Evolutionary conservation across 1,139 yeast species (phyloP), one percentile per base, ranked within the genome.

Genomic region (Taiozyma onychis): DNA sequence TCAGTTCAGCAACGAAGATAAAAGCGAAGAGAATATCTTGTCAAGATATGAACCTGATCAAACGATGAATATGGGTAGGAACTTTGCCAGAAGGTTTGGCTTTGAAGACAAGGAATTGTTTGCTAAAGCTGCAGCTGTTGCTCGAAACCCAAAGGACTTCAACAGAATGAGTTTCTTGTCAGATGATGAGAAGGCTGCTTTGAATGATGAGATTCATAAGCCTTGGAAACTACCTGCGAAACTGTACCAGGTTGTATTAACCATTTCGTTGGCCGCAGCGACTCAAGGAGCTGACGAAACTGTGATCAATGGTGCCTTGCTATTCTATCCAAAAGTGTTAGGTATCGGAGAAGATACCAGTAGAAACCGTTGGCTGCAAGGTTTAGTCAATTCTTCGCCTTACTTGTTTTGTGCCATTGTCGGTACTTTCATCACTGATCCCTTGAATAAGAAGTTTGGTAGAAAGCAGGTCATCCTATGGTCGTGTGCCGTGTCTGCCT

Each of bases 251-350:
- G 81, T 86, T 47, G 77, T 85, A 51, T 76, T 85, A 14, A 77
- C 86, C 66, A 85, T 89, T 44, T 85, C 95, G 10, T 80, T 87
- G 83, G 88, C 91, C 46, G 96, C 96, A 22, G 86, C 89, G 7
- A 89, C 88, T 43, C 95, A 87, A 66, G 96, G 96, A 59, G 86
- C 87, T 93, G 96, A 88, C 66, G 95, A 88, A 66, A 77, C 93
- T 2, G 95, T 86, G 22, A 77, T 85, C 51, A 86, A 87, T 60
- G 96, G 95, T 53, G 95, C 95, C 11, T 80, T 83, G 52, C 69
- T 86, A 44, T 84, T 80, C 61, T 86, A 81, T 67, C 87, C 89
- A 5, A 58, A 63, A 7, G 71, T 68, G 41, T 72, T 85, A 59
- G 82, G 80, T 1, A 71, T 83, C 47, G 72, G 70, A 14, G 59